Conservation (phyloP, 1,284 basidiomycete genomes). For the Cutaneotrichosporon sp. region DNA sequence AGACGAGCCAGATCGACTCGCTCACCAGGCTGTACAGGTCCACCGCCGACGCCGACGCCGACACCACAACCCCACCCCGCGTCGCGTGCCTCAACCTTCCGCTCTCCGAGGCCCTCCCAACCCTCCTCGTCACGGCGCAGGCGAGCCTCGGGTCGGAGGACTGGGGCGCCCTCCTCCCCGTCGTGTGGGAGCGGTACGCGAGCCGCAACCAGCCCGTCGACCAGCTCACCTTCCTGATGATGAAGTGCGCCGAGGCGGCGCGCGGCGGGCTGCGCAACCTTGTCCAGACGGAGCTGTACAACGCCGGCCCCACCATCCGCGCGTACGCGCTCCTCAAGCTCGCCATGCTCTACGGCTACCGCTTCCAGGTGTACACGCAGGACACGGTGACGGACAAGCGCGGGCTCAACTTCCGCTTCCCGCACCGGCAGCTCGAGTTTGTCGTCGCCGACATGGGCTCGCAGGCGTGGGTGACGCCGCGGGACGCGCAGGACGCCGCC, state of each 20-base stretch:
- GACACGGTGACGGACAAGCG: slow-evolving; percentile 35
- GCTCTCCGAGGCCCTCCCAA: slow-evolving; percentile 6
- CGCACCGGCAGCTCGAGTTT: slow-evolving; percentile 36
- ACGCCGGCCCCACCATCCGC: slow-evolving; percentile 20
- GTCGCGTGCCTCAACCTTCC: slow-evolving; percentile 1
- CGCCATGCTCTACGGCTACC: slow-evolving; percentile 38
- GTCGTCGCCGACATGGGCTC: slow-evolving; percentile 48
- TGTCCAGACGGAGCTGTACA: slow-evolving; percentile 30
- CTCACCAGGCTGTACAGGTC: slow-evolving; percentile 5
- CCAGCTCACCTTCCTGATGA: slow-evolving; percentile 35
- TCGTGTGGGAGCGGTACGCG: slow-evolving; percentile 35
- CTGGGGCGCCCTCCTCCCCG: slow-evolving; percentile 35
- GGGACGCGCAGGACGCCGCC: slow-evolving; percentile 43
- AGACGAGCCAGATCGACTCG: slow-evolving; percentile 5
- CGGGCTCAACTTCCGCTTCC: slow-evolving; percentile 43
- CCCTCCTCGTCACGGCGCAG: slow-evolving; percentile 36
- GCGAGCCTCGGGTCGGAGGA: slow-evolving; percentile 33
- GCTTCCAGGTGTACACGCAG: slow-evolving; percentile 41
- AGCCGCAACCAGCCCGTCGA: slow-evolving; percentile 10
- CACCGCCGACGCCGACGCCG: background rate
- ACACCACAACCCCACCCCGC: background rate
- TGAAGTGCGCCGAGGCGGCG: slow-evolving; percentile 45
- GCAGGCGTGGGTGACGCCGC: slow-evolving; percentile 37
- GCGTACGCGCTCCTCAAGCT: slow-evolving; percentile 33
- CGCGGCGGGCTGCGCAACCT: slow-evolving; percentile 20